Evolutionary conservation across 2,329 filamentous ascomycete genomes (phyloP).

Genomic region (Pseudogymnoascus sp.): DNA sequence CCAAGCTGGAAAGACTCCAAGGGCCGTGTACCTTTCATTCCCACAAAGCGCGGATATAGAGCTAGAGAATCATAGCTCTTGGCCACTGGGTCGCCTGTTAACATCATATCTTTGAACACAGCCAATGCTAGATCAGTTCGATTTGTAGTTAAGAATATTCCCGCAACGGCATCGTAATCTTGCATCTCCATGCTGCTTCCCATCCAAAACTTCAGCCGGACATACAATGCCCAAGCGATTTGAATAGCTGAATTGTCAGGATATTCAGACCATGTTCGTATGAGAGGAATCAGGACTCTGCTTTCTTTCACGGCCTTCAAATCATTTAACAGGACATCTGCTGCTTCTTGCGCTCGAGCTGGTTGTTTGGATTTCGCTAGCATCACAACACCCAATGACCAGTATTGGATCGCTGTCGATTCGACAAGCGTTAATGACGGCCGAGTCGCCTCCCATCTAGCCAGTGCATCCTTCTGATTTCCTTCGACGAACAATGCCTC

Average conservation of each 20-base stretch:
- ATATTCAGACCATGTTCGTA: constrained; percentile 50
- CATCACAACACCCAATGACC: constrained; percentile 58
- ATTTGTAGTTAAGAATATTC: constrained; percentile 59
- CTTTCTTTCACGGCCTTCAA: constrained; percentile 38
- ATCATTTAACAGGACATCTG: constrained; percentile 43
- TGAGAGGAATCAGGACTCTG: constrained; percentile 57
- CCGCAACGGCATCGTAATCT: constrained; percentile 68
- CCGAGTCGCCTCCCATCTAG: constrained; percentile 29
- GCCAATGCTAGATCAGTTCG: constrained; percentile 59
- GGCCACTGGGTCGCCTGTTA: constrained; percentile 18
- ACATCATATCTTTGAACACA: constrained; percentile 85
- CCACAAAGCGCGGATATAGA: constrained; percentile 16
- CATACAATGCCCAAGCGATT: constrained; percentile 60
- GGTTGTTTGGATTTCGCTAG: constrained; percentile 48
- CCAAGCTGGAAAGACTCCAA: constrained; percentile 19
- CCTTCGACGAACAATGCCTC: constrained; percentile 59
- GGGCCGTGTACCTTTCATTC: constrained; percentile 12
- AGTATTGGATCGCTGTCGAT: constrained; percentile 41
- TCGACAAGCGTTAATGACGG: constrained; percentile 30
- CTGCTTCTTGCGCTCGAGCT: constrained; percentile 48
- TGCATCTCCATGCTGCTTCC: constrained; percentile 54
- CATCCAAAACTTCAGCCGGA: constrained; percentile 52
- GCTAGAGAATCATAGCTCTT: constrained; percentile 21
- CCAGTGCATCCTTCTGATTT: constrained; percentile 35
- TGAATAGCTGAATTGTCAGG: constrained; percentile 40